A percentile compares a stretch with the other conserved stretches of the same genome.
Conservation (phyloP, 148 eudicot genomes). For the Salicornia ramosissima region DNA sequence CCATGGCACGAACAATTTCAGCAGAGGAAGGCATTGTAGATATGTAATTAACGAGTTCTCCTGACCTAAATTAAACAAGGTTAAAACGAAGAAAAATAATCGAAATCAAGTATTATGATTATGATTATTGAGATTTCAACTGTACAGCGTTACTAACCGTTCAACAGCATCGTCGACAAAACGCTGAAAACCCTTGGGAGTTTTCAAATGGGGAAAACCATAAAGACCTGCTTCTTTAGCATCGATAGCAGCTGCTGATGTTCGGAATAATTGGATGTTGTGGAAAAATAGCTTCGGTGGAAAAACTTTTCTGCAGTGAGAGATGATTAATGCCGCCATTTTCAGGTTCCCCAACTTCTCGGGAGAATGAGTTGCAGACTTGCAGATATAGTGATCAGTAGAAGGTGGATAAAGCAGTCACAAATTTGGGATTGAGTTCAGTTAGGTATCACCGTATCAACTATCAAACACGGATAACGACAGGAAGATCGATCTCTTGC, state of each 20-base stretch:
- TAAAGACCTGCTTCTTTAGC: constrained; percentile 63
- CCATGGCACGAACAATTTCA: constrained; percentile 74
- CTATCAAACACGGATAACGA: too few species aligned
- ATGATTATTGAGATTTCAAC: neutral
- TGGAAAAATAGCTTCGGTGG: constrained; percentile 15
- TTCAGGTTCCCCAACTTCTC: neutral
- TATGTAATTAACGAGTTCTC: constrained; percentile 72
- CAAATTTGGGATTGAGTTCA: too few species aligned
- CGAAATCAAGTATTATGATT: neutral
- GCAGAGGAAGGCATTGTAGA: constrained; percentile 62
- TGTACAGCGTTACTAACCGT: constrained; percentile 34
- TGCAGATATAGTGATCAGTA: too few species aligned
- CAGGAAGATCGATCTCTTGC: too few species aligned
- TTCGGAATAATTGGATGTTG: constrained; percentile 26
- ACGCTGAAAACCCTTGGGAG: constrained; percentile 72
- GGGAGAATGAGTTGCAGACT: neutral
- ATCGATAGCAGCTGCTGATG: constrained; percentile 37
- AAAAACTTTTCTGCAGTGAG: constrained; percentile 17
- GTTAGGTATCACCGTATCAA: too few species aligned
- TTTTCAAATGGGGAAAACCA: constrained; percentile 64
- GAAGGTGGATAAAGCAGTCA: too few species aligned
- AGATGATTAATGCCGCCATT: constrained; percentile 23
- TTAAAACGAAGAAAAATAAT: constrained; percentile 1
- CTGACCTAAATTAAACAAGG: constrained; percentile 46
- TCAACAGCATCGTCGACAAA: constrained; percentile 85